phyloP scores from a whole-genome alignment of 495 filamentous ascomycete genomes.

The Aspergillus incahuasiensis region DNA sequence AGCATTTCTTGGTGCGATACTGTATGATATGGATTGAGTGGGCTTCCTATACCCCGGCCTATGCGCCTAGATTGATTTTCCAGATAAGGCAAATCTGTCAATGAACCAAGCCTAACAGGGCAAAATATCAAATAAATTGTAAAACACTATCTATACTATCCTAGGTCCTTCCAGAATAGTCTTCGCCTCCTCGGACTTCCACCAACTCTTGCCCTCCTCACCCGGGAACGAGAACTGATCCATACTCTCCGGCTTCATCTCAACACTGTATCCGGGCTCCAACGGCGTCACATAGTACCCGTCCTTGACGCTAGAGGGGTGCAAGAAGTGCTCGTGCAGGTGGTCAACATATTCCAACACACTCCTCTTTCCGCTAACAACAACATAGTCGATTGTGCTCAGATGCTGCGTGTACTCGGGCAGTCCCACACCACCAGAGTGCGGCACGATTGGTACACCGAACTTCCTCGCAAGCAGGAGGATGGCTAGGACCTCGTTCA shows the following conservation, averaged over 20 bases:
- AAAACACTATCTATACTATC: constrained; percentile 24
- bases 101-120: background rate
- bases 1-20: background rate
- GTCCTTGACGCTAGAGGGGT: constrained; percentile 74
- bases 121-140: constrained; percentile 8
- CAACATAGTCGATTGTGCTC: constrained; percentile 91
- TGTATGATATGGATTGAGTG: constrained; percentile 6
- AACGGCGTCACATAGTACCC: constrained; percentile 85
- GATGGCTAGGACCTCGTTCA: constrained; percentile 92
- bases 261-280: constrained; percentile 80
- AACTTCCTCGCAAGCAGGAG: constrained; percentile 84
- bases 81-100: background rate
- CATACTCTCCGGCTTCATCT: constrained; percentile 91
- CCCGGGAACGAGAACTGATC: constrained; percentile 71
- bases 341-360: constrained; percentile 91
- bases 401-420: constrained; percentile 95
- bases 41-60: background rate
- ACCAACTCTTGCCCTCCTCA: constrained; percentile 73
- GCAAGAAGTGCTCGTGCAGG: constrained; percentile 86
- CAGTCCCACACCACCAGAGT: constrained; percentile 83
- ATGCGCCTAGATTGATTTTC: background rate
- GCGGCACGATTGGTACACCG: constrained; percentile 78
- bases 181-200: constrained; percentile 67
- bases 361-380: constrained; percentile 73
- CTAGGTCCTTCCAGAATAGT: constrained; percentile 55